Evolutionary conservation across 345 rosid genomes (phyloP), one percentile per base, ranked within the genome.

Genomic region (Sonneratia caseolaris): DNA sequence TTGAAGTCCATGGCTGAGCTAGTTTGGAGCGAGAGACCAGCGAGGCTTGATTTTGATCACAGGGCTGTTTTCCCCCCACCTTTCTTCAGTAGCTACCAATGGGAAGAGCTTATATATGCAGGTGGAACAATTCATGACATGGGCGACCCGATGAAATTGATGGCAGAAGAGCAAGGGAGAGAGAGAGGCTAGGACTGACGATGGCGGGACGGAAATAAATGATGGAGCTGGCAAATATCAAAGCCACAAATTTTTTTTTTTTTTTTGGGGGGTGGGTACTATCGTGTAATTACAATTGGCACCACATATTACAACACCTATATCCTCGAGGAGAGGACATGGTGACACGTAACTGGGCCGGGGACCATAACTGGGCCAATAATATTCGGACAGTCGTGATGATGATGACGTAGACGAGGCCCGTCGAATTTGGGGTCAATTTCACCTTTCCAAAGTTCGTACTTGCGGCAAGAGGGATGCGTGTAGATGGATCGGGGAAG

Each of bases 171-270:
- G 45, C 45, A 57, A 64, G 72, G 15, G 51, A 8, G 1, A 47
- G 49, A 68, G 45, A 27, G 21, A 14, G 75, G 70, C 61, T 66
- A 57, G 68, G 68, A 59, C 36, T 4, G 24, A 55, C 76, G 80
- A 53, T 16, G 70, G 32, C 7, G 21, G 69, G 64, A 37, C 66
- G 77, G 72, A 72, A 77, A 64, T 71, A 9, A 22, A 35, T 18
- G 14, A 11, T 27, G 32, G 32, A 27, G 32, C 32, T 27, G 1
- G 32, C 32, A 27, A 27, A 61, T 19, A 62, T 64, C 68, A 64
- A 36, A 64, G 32, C 55, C 55, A 49, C 55, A 49, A 2, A 1
- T 64, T 35, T 62, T 35, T 27, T 27, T 27, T 27, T 27, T 27
- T n/a, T n/a, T n/a, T n/a, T n/a, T n/a, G n/a, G n/a, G n/a, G 32